A percentile compares a stretch with the other conserved stretches of the same genome.
Evolutionary conservation across 768 basidiomycete species (phyloP).

Genomic region (Lentinus tigrinus): DNA sequence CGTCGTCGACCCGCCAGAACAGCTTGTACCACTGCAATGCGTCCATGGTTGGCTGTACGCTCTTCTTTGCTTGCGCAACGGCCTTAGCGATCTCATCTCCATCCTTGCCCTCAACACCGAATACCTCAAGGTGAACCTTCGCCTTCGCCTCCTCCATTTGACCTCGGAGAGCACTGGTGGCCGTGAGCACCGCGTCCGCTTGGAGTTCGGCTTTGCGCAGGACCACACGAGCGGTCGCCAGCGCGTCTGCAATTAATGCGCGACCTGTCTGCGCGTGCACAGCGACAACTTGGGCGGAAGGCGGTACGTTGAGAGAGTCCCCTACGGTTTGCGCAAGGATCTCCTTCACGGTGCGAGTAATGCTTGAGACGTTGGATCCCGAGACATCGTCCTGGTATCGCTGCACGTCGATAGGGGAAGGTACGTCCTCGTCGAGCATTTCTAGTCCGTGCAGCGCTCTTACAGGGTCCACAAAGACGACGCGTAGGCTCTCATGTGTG

Average conservation of each 20-base stretch:
- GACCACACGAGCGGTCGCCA: constrained; percentile 11
- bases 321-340: constrained; percentile 1
- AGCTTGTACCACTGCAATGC: constrained; percentile 39
- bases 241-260: constrained; percentile 19
- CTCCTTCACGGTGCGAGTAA: constrained; percentile 40
- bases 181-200: constrained; percentile 11
- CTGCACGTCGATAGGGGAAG: constrained; percentile 52
- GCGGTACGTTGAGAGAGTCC: not conserved
- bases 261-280: constrained; percentile 22
- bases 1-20: constrained; percentile 41
- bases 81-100: constrained; percentile 27
- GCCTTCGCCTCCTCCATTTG: constrained; percentile 25
- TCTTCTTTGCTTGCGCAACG: constrained; percentile 27
- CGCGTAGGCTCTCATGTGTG: constrained; percentile 24
- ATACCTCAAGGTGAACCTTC: constrained; percentile 19
- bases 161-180: constrained; percentile 14
- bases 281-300: not conserved
- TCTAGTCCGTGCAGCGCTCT: constrained; percentile 57
- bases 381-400: constrained; percentile 62
- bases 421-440: constrained; percentile 44
- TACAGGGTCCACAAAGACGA: constrained; percentile 55
- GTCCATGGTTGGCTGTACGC: constrained; percentile 32
- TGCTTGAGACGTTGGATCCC: constrained; percentile 54
- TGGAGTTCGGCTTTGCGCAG: constrained; percentile 19
- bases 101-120: constrained; percentile 17